Percentiles rank a stretch among this genome's conserved stretches.
Conservation (phyloP, 2,329 filamentous ascomycete species). For the Macrophomina pseudophaseolina region DNA sequence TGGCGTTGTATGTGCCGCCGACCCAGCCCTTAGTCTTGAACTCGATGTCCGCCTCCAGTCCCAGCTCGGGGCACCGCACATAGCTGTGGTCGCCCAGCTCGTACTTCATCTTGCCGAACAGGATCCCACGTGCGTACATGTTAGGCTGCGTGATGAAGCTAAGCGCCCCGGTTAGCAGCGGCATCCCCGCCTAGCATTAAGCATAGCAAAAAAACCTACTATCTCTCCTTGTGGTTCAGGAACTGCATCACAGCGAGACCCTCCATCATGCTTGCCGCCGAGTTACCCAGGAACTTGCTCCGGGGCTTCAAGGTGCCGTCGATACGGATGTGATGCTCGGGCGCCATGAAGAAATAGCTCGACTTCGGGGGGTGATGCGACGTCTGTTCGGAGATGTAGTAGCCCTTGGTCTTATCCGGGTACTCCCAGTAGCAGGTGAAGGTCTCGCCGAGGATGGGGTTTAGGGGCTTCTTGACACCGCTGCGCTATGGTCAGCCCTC, state of each 20-base stretch:
- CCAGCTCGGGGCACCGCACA: conserved; percentile 86
- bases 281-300: conserved; percentile 95
- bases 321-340: conserved; percentile 90
- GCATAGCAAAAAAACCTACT: conserved; percentile 59
- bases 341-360: conserved; percentile 98
- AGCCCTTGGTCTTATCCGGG: conserved; percentile 80
- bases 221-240: conserved; percentile 85
- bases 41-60: conserved; percentile 87
- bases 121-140: conserved; percentile 96
- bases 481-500: conserved; percentile 51
- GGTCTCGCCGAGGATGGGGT: conserved; percentile 92
- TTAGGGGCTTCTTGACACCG: conserved; percentile 97
- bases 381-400: conserved; percentile 97
- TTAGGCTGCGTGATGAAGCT: conserved; percentile 96
- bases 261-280: conserved; percentile 97
- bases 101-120: conserved; percentile 99
- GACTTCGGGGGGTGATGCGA: conserved; percentile 98
- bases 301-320: conserved; percentile 94
- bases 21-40: conserved; percentile 99
- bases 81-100: conserved; percentile 96
- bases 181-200: not conserved
- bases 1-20: conserved; percentile 93
- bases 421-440: conserved; percentile 97
- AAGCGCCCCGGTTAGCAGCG: conserved; percentile 28
- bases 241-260: conserved; percentile 87